Conservation (phyloP, 148 eudicot genomes). For the Chenopodium quinoa region DNA sequence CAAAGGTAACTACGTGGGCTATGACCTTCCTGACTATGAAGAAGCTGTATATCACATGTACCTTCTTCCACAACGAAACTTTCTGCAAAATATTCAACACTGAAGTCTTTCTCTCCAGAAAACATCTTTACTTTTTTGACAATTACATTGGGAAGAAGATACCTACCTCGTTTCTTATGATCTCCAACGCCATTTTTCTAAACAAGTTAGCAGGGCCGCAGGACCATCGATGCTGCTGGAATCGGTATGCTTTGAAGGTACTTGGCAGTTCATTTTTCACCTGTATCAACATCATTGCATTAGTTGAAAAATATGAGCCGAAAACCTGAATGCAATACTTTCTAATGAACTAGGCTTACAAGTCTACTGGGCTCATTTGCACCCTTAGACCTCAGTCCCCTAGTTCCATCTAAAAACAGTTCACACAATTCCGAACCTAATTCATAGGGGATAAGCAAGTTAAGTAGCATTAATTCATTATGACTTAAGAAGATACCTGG, state of each 20-base stretch:
- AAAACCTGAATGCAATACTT: not conserved
- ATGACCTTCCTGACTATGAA: conserved; percentile 78
- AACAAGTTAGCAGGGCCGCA: conserved; percentile 91
- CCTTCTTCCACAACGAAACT: conserved; percentile 69
- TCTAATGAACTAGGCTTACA: not conserved
- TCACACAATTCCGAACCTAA: not conserved
- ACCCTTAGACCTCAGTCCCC: not conserved
- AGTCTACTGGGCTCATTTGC: not conserved
- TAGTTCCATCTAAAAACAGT: not conserved
- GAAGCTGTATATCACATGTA: conserved; percentile 82
- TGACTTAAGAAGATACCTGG: conserved; percentile 34
- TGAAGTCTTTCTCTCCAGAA: not conserved
- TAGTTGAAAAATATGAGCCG: not conserved
- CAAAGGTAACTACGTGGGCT: conserved; percentile 70
- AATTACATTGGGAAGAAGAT: not conserved
- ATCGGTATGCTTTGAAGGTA: conserved; percentile 78
- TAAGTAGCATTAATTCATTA: not conserved
- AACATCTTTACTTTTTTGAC: not conserved
- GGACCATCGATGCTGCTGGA: conserved; percentile 90
- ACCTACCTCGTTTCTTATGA: conserved; percentile 49
- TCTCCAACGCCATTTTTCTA: conserved; percentile 66
- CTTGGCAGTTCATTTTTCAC: conserved; percentile 87
- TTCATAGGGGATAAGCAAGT: not conserved
- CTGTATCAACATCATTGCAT: conserved; percentile 24
- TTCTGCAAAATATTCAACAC: conserved; percentile 41